A percentile compares a stretch with the other conserved stretches of the same genome.
phyloP scores from a whole-genome alignment of 345 rosid genomes.

The Rhodomyrtus tomentosa region DNA sequence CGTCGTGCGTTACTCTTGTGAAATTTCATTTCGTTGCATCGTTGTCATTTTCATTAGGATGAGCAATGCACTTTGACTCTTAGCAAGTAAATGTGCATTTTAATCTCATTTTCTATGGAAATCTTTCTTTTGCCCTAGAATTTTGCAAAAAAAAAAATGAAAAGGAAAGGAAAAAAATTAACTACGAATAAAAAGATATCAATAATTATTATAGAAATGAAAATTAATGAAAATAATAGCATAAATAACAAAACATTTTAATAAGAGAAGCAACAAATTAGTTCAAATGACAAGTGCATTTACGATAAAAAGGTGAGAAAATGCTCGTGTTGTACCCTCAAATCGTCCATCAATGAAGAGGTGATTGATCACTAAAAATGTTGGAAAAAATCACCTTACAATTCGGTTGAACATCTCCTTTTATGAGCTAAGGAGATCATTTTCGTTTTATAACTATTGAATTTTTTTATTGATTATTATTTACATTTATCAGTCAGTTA shows the following conservation, averaged over 20 bases:
- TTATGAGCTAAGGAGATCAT: not conserved
- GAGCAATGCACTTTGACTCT: not conserved
- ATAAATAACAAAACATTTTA: not conserved
- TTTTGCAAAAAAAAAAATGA: not conserved
- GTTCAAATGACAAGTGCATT: not conserved
- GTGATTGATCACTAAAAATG: not conserved
- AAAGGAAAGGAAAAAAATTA: not conserved
- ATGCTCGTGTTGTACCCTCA: not conserved
- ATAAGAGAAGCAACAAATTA: not conserved
- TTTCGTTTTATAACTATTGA: not conserved
- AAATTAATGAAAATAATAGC: not conserved
- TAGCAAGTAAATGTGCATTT: not conserved
- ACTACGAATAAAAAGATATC: too few relatives aligned
- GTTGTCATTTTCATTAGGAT: not conserved
- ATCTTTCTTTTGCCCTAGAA: not conserved
- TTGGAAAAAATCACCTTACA: not conserved
- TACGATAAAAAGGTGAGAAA: too few relatives aligned
- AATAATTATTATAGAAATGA: not conserved
- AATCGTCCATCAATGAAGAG: not conserved
- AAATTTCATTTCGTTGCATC: too few relatives aligned
- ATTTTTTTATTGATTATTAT: not conserved
- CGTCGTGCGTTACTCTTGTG: not conserved
- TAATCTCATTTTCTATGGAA: not conserved
- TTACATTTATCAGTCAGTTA: not conserved
- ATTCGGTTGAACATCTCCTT: not conserved